Conservation (phyloP, 768 basidiomycete genomes). For the Leccinum obscurum region DNA sequence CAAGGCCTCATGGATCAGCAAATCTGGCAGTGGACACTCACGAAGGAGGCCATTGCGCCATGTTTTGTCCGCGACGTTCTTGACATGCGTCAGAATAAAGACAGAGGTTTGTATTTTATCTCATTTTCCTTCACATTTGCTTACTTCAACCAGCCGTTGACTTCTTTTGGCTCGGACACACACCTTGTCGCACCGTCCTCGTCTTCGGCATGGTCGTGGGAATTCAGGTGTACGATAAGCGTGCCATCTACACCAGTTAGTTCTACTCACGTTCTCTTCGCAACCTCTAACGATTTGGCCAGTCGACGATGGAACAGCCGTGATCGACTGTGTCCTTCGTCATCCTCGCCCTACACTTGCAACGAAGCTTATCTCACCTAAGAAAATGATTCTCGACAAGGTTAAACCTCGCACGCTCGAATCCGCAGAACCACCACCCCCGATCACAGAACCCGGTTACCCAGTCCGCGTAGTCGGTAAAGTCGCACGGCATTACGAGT, state of each 20-base stretch:
- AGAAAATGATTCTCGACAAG: slow-evolving; percentile 18
- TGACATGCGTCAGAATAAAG: slow-evolving; percentile 40
- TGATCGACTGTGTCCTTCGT: slow-evolving; percentile 64
- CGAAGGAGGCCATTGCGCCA: slow-evolving; percentile 49
- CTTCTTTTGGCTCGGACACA: slow-evolving; percentile 69
- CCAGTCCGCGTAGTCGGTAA: slow-evolving; percentile 49
- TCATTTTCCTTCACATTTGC: background rate
- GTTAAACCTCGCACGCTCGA: background rate
- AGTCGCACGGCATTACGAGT: slow-evolving; percentile 40
- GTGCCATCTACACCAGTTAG: slow-evolving; percentile 58
- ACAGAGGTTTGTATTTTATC: slow-evolving; percentile 30
- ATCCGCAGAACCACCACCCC: slow-evolving; percentile 29
- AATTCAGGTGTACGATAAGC: slow-evolving; percentile 56
- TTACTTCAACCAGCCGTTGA: slow-evolving; percentile 42
- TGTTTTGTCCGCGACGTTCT: slow-evolving; percentile 42
- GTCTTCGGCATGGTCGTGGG: slow-evolving; percentile 68
- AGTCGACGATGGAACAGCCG: slow-evolving; percentile 81
- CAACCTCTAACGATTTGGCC: background rate
- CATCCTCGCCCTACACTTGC: slow-evolving; percentile 33
- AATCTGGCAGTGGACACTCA: slow-evolving; percentile 54
- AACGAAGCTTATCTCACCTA: slow-evolving; percentile 13
- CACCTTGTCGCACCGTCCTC: slow-evolving; percentile 66
- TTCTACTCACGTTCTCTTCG: background rate
- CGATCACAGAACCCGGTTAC: slow-evolving; percentile 47
- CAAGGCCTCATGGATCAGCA: slow-evolving; percentile 15